phyloP scores from a whole-genome alignment of 148 eudicot species.

The Silene conica region DNA sequence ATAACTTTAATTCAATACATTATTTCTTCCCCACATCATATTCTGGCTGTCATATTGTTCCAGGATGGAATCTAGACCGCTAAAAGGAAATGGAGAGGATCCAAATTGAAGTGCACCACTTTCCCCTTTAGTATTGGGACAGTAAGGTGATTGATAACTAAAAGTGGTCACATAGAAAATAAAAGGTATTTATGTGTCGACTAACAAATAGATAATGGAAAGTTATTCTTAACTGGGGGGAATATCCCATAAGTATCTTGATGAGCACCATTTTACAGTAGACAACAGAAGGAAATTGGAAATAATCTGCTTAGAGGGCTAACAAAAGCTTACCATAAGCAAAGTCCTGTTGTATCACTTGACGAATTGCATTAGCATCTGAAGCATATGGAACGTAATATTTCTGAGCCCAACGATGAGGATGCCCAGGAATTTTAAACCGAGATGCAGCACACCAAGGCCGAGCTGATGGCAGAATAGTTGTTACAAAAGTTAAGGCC shows the following conservation, averaged over 20 bases:
- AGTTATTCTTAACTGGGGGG: no score
- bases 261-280: background rate
- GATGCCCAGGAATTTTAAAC: conserved; percentile 63
- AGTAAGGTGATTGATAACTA: no score
- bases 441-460: conserved; percentile 96
- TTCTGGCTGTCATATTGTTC: no score
- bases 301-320: background rate
- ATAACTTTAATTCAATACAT: no score
- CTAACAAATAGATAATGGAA: no score
- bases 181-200: no score
- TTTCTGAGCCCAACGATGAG: conserved; percentile 95
- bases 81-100: no score
- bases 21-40: no score
- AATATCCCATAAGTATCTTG: background rate
- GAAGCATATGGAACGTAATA: conserved; percentile 90
- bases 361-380: conserved; percentile 59
- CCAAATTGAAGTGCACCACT: no score
- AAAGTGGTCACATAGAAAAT: no score
- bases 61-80: no score
- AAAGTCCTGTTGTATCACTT: conserved; percentile 52
- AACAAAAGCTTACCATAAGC: conserved; percentile 57
- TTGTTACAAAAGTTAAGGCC: conserved; percentile 67
- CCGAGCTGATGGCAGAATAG: conserved; percentile 88
- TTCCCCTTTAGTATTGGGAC: no score
- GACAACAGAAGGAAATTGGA: background rate